These are phyloP conservation scores for Nicotiana knightiana DNA, from an alignment of 257 asterid genomes.

Conservation along the genomic window DNA sequence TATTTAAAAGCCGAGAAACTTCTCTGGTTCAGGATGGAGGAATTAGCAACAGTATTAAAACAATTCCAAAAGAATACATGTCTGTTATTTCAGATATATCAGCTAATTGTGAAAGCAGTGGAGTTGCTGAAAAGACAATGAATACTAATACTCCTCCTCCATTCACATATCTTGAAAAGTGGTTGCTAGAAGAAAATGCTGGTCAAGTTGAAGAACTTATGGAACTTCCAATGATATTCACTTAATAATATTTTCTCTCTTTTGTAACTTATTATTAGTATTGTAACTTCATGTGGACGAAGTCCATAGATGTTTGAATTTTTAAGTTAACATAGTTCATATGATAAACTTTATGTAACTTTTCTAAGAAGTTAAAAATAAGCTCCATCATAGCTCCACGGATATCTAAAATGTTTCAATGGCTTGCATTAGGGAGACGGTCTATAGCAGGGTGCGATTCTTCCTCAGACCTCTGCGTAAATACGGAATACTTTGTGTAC, in stretches of 20 bases:
- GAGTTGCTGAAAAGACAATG: constrained; percentile 25
- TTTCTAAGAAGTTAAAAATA: not conserved
- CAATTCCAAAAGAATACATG: not conserved
- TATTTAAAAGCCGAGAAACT: not conserved
- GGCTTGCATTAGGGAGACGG: too few species aligned
- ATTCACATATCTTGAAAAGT: constrained; percentile 70
- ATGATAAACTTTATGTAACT: not conserved
- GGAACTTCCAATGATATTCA: constrained; percentile 66
- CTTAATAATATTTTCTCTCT: not conserved
- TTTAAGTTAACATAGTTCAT: not conserved
- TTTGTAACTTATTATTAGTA: too few species aligned
- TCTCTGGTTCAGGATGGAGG: not conserved
- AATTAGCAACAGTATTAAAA: not conserved
- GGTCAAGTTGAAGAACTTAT: constrained; percentile 57
- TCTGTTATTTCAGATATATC: constrained; percentile 19
- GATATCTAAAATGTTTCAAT: too few species aligned
- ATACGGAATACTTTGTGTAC: too few species aligned
- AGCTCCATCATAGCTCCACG: not conserved
- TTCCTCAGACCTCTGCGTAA: too few species aligned
- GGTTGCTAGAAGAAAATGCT: constrained; percentile 80
- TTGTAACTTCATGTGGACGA: not conserved
- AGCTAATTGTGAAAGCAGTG: constrained; percentile 33
- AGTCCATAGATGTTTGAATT: not conserved
- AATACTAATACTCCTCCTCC: constrained; percentile 38
- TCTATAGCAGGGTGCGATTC: too few species aligned